phyloP scores from a whole-genome alignment of 148 eudicot species.

The Nepenthes gracilis region DNA sequence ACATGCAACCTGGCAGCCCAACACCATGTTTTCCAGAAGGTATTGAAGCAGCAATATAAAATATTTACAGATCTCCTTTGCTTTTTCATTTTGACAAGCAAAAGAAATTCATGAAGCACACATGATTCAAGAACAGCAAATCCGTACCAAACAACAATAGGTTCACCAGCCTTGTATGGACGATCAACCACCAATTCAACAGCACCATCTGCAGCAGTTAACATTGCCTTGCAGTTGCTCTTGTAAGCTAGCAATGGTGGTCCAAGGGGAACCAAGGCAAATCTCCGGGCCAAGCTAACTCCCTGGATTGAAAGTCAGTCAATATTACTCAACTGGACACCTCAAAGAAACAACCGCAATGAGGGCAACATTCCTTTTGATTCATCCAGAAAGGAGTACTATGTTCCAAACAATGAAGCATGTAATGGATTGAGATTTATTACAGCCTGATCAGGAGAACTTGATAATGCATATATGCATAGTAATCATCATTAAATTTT shows the following conservation, averaged over 20 bases:
- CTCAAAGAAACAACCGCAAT: not conserved
- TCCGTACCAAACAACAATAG: conserved; percentile 80
- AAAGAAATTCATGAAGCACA: not conserved
- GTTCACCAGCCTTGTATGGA: conserved; percentile 78
- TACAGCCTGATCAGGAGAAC: too few relatives aligned
- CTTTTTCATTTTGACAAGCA: not conserved
- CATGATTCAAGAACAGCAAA: conserved; percentile 1
- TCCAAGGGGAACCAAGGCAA: conserved; percentile 96
- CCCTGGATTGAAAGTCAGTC: conserved; percentile 33
- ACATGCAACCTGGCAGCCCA: not conserved
- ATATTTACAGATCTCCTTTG: not conserved
- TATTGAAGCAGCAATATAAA: not conserved
- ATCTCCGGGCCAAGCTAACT: conserved; percentile 97
- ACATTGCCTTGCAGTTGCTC: conserved; percentile 95
- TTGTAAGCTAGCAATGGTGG: conserved; percentile 91
- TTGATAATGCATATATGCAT: too few relatives aligned
- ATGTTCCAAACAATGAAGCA: not conserved
- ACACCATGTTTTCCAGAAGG: not conserved
- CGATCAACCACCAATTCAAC: conserved; percentile 90
- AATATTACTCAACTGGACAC: not conserved
- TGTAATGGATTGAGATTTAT: not conserved
- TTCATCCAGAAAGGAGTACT: not conserved
- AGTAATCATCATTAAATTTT: too few relatives aligned
- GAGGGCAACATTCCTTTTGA: not conserved
- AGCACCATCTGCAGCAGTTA: conserved; percentile 71